phyloP scores from a whole-genome alignment of 2,329 filamentous ascomycete species.

The Massarina eburnea region DNA sequence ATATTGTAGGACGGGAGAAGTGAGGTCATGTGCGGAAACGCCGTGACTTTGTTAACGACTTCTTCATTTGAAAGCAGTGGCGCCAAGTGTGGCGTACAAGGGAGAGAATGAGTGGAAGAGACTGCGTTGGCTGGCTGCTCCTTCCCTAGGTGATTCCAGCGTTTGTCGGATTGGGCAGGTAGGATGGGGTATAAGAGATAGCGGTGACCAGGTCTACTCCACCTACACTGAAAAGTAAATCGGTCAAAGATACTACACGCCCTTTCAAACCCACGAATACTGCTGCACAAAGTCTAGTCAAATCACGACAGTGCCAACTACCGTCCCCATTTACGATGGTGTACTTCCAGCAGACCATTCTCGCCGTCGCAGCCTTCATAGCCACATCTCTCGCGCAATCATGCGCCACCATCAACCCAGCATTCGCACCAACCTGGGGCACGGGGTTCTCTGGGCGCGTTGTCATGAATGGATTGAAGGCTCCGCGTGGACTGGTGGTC shows the following conservation, averaged over 20 bases:
- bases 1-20: neutral
- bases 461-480: conserved; percentile 19
- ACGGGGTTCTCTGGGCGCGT: conserved; percentile 23
- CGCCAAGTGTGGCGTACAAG: neutral
- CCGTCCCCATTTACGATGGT: neutral
- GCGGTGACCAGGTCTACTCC: neutral
- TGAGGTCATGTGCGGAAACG: neutral
- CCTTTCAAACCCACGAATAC: too few relatives aligned
- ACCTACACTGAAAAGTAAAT: neutral
- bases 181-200: neutral
- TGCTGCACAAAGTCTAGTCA: too few relatives aligned
- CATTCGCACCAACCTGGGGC: conserved; percentile 17
- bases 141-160: neutral
- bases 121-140: neutral
- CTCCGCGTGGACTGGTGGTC: conserved; percentile 21
- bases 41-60: neutral
- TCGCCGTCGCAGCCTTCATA: conserved; percentile 4
- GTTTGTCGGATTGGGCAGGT: neutral
- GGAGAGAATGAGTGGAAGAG: neutral
- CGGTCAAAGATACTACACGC: neutral
- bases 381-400: conserved; percentile 11
- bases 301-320: too few relatives aligned
- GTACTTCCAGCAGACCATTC: neutral
- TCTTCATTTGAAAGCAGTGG: neutral
- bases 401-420: conserved; percentile 21